Conservation (phyloP, 495 filamentous ascomycete genomes). For the Pseudomonodictys pantanalensis region DNA sequence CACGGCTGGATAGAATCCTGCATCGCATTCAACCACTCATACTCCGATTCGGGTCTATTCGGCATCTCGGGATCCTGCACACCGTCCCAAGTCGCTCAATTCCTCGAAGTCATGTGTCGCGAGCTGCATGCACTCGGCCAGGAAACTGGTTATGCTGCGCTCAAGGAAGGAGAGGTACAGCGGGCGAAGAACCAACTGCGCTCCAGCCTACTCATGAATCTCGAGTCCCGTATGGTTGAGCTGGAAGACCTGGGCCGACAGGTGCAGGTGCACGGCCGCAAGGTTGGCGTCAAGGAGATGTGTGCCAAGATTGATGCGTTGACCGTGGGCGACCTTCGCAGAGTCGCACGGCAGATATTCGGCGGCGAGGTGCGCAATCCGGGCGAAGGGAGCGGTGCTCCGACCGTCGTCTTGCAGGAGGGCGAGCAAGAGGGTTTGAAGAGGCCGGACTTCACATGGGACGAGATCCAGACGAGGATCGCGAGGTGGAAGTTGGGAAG, state of each 20-base stretch:
- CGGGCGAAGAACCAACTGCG: constrained; percentile 98
- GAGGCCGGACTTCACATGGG: constrained; percentile 67
- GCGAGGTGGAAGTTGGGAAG: constrained; percentile 79
- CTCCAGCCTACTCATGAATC: constrained; percentile 90
- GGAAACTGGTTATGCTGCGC: constrained; percentile 44
- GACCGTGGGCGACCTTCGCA: constrained; percentile 74
- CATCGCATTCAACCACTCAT: constrained; percentile 93
- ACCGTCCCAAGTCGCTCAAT: constrained; percentile 68
- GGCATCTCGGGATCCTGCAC: constrained; percentile 85
- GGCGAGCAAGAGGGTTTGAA: constrained; percentile 55
- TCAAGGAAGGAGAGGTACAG: constrained; percentile 78
- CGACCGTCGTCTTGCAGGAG: constrained; percentile 94
- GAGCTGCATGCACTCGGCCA: constrained; percentile 77
- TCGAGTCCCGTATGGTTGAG: constrained; percentile 96
- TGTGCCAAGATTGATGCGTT: constrained; percentile 78
- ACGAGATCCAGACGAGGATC: constrained; percentile 82
- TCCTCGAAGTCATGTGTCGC: constrained; percentile 91
- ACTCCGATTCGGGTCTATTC: constrained; percentile 92
- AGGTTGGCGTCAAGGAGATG: constrained; percentile 92
- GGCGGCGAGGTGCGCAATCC: constrained; percentile 71
- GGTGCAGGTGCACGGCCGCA: constrained; percentile 90
- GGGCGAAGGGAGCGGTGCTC: constrained; percentile 78
- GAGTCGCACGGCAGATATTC: constrained; percentile 79
- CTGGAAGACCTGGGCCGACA: constrained; percentile 96
- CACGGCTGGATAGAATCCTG: constrained; percentile 95